Conservation (phyloP, 495 filamentous ascomycete genomes). For the Hypoxylon fragiforme region DNA sequence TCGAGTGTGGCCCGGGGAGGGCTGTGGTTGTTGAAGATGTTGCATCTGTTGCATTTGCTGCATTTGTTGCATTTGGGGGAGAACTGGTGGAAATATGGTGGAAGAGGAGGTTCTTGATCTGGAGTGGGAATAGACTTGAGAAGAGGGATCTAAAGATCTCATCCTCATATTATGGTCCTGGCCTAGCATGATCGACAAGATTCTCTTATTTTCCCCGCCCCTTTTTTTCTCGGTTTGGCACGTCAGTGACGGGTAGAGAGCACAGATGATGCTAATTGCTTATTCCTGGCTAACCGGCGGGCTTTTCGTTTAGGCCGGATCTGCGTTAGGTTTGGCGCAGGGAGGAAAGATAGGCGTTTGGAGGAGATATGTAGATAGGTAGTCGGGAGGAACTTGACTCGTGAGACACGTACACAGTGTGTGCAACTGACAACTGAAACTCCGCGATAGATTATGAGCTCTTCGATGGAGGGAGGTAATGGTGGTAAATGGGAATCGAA, state of each 20-base stretch:
- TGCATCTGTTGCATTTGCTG: slow-evolving; percentile 50
- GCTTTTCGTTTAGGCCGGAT: slow-evolving; percentile 24
- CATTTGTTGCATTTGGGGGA: slow-evolving; percentile 35
- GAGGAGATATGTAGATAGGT: too few relatives aligned
- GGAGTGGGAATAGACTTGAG: slow-evolving; percentile 51
- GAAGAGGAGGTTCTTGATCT: slow-evolving; percentile 65
- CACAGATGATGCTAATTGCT: slow-evolving; percentile 29
- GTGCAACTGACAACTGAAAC: background rate
- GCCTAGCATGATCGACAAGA: slow-evolving; percentile 29
- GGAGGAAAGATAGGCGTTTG: slow-evolving; percentile 28
- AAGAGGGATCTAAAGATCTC: slow-evolving; percentile 43
- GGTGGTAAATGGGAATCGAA: background rate
- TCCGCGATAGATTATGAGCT: slow-evolving; percentile 8
- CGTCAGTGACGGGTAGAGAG: slow-evolving; percentile 14
- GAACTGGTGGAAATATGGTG: slow-evolving; percentile 54
- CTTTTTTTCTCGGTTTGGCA: slow-evolving; percentile 4
- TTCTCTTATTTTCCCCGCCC: slow-evolving; percentile 13
- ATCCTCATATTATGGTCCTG: slow-evolving; percentile 36
- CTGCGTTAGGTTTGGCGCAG: slow-evolving; percentile 28
- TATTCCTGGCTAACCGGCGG: slow-evolving; percentile 20
- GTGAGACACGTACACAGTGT: slow-evolving; percentile 27
- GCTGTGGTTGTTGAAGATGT: slow-evolving; percentile 46
- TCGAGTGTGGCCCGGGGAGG: slow-evolving; percentile 52
- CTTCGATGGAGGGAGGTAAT: too few relatives aligned
- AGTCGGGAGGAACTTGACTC: slow-evolving; percentile 19